phyloP scores from a whole-genome alignment of 257 asterid species.

The Solanum phureja region DNA sequence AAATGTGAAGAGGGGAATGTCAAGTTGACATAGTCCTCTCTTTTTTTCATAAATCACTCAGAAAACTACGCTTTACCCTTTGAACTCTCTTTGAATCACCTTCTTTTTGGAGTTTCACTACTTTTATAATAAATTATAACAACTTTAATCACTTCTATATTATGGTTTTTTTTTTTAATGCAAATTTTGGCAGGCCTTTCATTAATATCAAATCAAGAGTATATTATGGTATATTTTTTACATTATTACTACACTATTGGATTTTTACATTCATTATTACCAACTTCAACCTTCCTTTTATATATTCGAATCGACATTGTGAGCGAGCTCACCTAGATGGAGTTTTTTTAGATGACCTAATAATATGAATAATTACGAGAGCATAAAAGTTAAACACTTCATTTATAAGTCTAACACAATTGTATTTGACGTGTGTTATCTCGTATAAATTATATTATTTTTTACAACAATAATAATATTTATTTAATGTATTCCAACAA shows the following conservation, averaged over 20 bases:
- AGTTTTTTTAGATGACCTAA: not conserved
- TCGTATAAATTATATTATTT: not conserved
- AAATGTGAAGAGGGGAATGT: not conserved
- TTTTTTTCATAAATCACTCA: not conserved
- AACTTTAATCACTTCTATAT: too few species aligned
- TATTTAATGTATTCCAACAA: not conserved
- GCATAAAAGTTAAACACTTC: not conserved
- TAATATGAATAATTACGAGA: not conserved
- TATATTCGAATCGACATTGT: not conserved
- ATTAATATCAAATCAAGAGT: too few species aligned
- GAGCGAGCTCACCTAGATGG: not conserved
- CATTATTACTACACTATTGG: not conserved
- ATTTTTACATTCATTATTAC: not conserved
- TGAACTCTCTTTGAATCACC: not conserved
- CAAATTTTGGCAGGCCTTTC: too few species aligned
- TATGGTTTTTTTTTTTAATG: too few species aligned
- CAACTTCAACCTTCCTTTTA: not conserved
- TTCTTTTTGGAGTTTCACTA: not conserved
- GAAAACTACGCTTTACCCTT: conserved; percentile 15
- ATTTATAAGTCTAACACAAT: not conserved
- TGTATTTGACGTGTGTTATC: not conserved
- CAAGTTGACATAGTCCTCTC: conserved; percentile 3
- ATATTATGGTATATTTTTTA: too few species aligned
- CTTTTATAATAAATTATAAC: not conserved
- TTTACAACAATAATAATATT: not conserved